A percentile compares a stretch with the other conserved stretches of the same genome.
These are phyloP conservation scores for Acanthamoeba healyi DNA, from an alignment of 208 protist genomes.

Conservation along the genomic window DNA sequence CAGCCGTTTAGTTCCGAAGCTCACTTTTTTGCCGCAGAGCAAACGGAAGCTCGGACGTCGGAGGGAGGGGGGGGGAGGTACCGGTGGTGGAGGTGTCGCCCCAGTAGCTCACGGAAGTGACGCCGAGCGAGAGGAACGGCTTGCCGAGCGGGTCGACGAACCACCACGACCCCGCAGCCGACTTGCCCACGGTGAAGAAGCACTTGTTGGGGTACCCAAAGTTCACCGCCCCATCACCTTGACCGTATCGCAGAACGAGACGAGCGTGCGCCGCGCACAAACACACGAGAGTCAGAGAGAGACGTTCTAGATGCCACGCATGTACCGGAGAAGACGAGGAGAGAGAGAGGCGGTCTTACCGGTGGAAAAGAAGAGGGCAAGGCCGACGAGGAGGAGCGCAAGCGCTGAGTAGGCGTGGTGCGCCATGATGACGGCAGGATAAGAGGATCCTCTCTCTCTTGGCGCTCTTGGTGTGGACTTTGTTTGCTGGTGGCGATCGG, in stretches of 20 bases:
- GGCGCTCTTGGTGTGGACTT: too few species aligned
- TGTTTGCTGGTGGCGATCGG: too few species aligned
- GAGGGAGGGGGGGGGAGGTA: background rate
- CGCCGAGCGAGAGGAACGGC: conserved; percentile 26
- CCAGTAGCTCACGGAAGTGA: background rate
- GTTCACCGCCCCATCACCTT: background rate
- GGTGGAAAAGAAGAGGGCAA: background rate
- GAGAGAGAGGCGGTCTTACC: background rate
- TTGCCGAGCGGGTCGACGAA: background rate
- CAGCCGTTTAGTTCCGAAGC: too few species aligned
- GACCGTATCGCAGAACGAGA: too few species aligned
- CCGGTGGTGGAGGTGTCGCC: background rate
- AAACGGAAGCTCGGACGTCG: too few species aligned
- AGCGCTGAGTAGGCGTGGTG: background rate
- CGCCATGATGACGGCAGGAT: too few species aligned
- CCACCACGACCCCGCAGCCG: background rate
- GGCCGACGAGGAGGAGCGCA: background rate
- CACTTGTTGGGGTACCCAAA: conserved; percentile 12
- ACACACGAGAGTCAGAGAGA: too few species aligned
- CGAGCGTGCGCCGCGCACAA: too few species aligned
- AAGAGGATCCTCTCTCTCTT: too few species aligned
- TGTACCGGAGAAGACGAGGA: too few species aligned
- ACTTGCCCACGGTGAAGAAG: conserved; percentile 31
- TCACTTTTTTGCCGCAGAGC: too few species aligned
- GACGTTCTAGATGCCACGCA: too few species aligned